Percentiles rank a stretch among this genome's conserved stretches.
Evolutionary conservation across 2,329 filamentous ascomycete genomes (phyloP).

Genomic region (Fusarium irregulare): DNA sequence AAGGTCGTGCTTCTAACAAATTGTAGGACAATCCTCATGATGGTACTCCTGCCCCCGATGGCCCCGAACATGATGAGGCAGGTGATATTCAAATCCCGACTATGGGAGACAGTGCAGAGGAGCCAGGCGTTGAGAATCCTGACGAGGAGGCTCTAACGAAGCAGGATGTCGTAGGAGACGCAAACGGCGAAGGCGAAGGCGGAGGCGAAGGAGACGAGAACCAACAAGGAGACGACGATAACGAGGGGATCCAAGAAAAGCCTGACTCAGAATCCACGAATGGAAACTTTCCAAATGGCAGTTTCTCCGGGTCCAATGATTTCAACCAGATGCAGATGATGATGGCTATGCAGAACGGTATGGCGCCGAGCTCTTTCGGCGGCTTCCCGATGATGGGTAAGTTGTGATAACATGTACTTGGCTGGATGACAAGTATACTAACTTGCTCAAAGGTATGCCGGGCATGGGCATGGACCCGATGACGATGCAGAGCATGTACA

Average conservation of each 20-base stretch:
- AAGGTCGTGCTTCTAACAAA: conserved; percentile 1
- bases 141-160: conserved; percentile 35
- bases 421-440: conserved; percentile 42
- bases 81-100: conserved; percentile 24
- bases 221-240: conserved; percentile 45
- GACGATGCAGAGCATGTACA: conserved; percentile 80
- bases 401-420: conserved; percentile 49
- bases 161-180: conserved; percentile 40
- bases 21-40: conserved; percentile 10
- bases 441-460: conserved; percentile 71
- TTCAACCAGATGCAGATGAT: conserved; percentile 84
- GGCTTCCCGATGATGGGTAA: conserved; percentile 88
- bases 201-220: conserved; percentile 38
- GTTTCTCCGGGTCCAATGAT: conserved; percentile 70
- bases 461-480: conserved; percentile 87
- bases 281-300: conserved; percentile 67
- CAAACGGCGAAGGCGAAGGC: conserved; percentile 31
- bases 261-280: conserved; percentile 55
- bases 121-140: conserved; percentile 31
- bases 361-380: conserved; percentile 66
- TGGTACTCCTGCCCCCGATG: not conserved
- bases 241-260: conserved; percentile 49
- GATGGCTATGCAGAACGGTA: conserved; percentile 80
- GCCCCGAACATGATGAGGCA: conserved; percentile 22
- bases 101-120: conserved; percentile 30